Evolutionary conservation across 768 basidiomycete species (phyloP).

Genomic region (Phaffia tasmanica): DNA sequence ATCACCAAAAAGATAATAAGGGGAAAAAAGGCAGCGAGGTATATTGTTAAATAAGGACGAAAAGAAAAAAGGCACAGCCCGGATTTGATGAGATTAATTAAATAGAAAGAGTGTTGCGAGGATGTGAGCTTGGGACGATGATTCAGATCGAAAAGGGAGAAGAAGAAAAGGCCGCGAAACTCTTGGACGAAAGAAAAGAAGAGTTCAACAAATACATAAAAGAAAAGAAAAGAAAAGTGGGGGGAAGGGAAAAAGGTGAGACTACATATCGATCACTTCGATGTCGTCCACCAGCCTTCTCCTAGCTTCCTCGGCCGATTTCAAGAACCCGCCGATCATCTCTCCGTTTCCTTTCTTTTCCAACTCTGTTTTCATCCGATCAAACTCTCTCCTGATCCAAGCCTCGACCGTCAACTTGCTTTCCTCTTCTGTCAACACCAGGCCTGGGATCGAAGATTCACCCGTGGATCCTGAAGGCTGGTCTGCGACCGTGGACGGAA

Average conservation of each 20-base stretch:
- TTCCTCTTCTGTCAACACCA: conserved; percentile 7
- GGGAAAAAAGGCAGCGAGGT: too few species aligned
- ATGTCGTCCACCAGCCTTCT: conserved; percentile 18
- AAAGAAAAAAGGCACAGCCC: too few species aligned
- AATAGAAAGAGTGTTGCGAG: too few species aligned
- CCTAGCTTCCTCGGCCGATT: conserved; percentile 15
- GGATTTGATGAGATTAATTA: too few species aligned
- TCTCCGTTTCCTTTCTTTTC: conserved; percentile 5
- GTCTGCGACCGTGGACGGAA: too few species aligned
- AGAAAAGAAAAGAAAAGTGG: background rate
- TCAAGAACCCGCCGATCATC: conserved; percentile 10
- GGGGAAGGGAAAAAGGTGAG: background rate
- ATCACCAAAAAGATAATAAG: too few species aligned
- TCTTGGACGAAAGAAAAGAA: too few species aligned
- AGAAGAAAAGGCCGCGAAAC: too few species aligned
- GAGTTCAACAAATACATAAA: background rate
- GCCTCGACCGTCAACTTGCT: background rate
- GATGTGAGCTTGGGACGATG: too few species aligned
- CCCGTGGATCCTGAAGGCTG: too few species aligned
- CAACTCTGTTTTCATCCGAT: conserved; percentile 10
- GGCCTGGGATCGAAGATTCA: background rate
- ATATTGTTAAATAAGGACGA: too few species aligned
- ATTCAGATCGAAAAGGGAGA: too few species aligned
- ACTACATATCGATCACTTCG: conserved; percentile 11
- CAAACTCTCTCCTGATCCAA: conserved; percentile 17